phyloP scores from a whole-genome alignment of 257 asterid species.

The Nicotiana sylvestris region DNA sequence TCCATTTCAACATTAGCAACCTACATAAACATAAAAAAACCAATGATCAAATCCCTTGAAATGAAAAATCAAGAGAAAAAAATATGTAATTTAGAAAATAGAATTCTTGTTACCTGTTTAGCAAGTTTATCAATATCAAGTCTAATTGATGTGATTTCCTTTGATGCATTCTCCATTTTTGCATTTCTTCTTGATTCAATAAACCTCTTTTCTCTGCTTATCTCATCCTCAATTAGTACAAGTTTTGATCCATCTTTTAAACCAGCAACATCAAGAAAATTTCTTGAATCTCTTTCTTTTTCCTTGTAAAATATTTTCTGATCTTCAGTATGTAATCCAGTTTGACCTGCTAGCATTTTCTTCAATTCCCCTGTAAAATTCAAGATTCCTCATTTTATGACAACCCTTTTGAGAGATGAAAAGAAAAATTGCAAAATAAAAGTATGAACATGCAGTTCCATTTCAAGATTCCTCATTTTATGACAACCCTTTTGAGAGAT shows the following conservation, averaged over 20 bases:
- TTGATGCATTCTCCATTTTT: slow-evolving; percentile 53
- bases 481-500: not conserved
- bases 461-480: not conserved
- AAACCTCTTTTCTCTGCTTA: slow-evolving; percentile 46
- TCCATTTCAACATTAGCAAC: slow-evolving; percentile 66
- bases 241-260: slow-evolving; percentile 68
- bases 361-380: slow-evolving; percentile 65
- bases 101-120: slow-evolving; percentile 43
- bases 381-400: slow-evolving; percentile 9
- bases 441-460: not conserved
- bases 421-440: not conserved
- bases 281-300: slow-evolving; percentile 66
- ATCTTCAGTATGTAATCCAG: slow-evolving; percentile 63
- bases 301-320: slow-evolving; percentile 67
- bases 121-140: slow-evolving; percentile 70
- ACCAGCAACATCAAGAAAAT: slow-evolving; percentile 67
- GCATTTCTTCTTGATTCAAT: slow-evolving; percentile 50
- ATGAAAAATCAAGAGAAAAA: not conserved
- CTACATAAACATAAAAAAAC: slow-evolving; percentile 27
- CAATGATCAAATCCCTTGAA: not conserved
- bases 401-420: not conserved
- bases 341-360: slow-evolving; percentile 57
- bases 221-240: slow-evolving; percentile 60
- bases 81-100: not conserved
- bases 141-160: slow-evolving; percentile 59